phyloP scores from a whole-genome alignment of 345 rosid species.

The Corymbia maculata region DNA sequence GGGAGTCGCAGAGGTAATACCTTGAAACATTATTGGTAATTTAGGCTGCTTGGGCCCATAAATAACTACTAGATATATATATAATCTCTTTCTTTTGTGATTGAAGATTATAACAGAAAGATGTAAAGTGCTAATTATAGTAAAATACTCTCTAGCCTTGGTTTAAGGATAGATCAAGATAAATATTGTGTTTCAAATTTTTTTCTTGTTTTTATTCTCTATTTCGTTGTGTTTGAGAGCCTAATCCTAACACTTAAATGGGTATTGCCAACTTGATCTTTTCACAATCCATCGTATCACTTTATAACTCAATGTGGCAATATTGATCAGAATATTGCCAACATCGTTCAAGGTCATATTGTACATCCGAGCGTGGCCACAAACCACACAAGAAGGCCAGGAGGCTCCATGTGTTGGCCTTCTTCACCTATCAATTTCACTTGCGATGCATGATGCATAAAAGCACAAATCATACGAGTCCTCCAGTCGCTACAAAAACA shows the following conservation, averaged over 20 bases:
- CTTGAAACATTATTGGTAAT: neutral
- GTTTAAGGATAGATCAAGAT: neutral
- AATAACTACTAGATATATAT: too few species aligned
- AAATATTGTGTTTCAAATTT: too few species aligned
- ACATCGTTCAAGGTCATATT: neutral
- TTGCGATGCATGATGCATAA: neutral
- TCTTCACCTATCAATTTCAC: neutral
- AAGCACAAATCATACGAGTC: too few species aligned
- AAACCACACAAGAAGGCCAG: neutral
- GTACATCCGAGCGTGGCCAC: neutral
- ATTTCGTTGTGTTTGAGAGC: neutral
- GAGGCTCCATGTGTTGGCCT: neutral
- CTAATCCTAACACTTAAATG: neutral
- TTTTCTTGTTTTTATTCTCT: too few species aligned
- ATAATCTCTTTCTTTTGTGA: neutral
- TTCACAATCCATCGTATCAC: neutral
- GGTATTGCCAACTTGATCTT: neutral
- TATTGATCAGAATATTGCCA: neutral
- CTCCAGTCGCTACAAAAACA: neutral
- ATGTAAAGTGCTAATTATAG: accelerated
- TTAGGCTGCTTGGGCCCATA: neutral
- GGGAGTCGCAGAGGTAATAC: neutral
- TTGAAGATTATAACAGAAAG: neutral
- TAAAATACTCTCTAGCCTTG: neutral
- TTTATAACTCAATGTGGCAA: neutral